A percentile compares a stretch with the other conserved stretches of the same genome.
Evolutionary conservation across 2,329 filamentous ascomycete genomes (phyloP).

Genomic region (Ceratocystis diversiconidia): DNA sequence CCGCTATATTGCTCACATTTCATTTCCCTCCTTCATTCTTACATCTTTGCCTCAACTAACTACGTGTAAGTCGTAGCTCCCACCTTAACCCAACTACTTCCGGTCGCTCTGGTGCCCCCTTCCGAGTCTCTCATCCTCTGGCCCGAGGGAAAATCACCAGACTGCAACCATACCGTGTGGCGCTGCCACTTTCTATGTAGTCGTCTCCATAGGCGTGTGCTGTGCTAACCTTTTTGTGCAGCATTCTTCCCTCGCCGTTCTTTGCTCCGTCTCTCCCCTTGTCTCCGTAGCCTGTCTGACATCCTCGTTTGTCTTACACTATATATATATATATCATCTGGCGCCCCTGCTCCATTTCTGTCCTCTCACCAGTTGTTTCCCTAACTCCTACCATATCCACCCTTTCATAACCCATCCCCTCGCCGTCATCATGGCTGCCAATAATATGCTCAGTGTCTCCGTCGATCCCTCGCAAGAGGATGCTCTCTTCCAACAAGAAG

Average conservation of each 20-base stretch:
- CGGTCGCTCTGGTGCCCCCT: neutral
- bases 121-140: constrained; percentile 7
- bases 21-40: neutral
- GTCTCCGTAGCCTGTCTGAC: neutral
- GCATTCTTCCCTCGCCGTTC: neutral
- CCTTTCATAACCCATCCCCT: constrained; percentile 9
- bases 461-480: constrained; percentile 45
- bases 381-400: neutral
- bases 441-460: constrained; percentile 46
- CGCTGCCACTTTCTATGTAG: neutral
- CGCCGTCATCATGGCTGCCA: constrained; percentile 38
- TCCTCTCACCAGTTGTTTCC: neutral
- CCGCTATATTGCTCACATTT: neutral
- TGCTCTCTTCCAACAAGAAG: constrained; percentile 64
- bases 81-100: neutral
- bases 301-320: neutral
- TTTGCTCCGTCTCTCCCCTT: neutral
- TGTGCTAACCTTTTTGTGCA: neutral
- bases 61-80: neutral
- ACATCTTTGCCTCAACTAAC: neutral
- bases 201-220: neutral
- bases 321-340: constrained; percentile 5
- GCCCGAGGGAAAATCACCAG: neutral
- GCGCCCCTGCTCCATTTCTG: neutral
- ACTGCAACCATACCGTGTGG: neutral